A percentile compares a stretch with the other conserved stretches of the same genome.
Evolutionary conservation across 306 rosid species (phyloP).

Genomic region (Castanea crenata): DNA sequence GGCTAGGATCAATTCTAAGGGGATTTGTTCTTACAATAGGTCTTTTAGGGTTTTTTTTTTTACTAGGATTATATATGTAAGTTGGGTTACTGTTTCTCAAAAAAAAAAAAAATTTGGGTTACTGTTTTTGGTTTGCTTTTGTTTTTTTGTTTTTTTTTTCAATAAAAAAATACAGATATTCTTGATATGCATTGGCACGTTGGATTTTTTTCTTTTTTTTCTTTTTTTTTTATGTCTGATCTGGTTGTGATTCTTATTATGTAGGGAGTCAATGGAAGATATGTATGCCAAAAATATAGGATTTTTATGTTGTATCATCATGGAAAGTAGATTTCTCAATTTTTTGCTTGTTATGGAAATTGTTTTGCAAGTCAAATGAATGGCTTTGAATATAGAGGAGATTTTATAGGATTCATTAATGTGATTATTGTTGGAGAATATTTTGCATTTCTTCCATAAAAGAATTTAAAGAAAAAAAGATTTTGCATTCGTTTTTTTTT

Average conservation of each 20-base stretch:
- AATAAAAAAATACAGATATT: not conserved
- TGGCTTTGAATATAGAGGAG: too few relatives aligned
- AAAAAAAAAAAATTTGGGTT: not conserved
- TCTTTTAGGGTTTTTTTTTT: constrained; percentile 63
- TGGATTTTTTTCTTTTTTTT: too few relatives aligned
- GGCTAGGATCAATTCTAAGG: constrained; percentile 32
- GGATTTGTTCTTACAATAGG: constrained; percentile 40
- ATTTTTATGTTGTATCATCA: not conserved
- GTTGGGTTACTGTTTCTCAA: not conserved
- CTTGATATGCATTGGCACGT: too few relatives aligned
- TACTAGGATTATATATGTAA: constrained; percentile 13
- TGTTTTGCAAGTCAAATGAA: too few relatives aligned
- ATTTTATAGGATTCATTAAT: too few relatives aligned
- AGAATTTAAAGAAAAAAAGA: too few relatives aligned
- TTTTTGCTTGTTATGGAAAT: too few relatives aligned
- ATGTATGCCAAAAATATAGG: not conserved
- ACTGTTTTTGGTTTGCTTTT: not conserved
- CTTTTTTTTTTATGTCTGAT: not conserved
- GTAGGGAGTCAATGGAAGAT: not conserved
- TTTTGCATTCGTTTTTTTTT: too few relatives aligned
- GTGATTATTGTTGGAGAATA: too few relatives aligned
- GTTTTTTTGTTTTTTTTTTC: not conserved
- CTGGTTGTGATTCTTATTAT: not conserved
- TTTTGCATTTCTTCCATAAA: too few relatives aligned
- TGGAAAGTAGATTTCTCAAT: not conserved